These are phyloP conservation scores for Physaria fendleri DNA, from an alignment of 345 rosid genomes.

Conservation along the genomic window DNA sequence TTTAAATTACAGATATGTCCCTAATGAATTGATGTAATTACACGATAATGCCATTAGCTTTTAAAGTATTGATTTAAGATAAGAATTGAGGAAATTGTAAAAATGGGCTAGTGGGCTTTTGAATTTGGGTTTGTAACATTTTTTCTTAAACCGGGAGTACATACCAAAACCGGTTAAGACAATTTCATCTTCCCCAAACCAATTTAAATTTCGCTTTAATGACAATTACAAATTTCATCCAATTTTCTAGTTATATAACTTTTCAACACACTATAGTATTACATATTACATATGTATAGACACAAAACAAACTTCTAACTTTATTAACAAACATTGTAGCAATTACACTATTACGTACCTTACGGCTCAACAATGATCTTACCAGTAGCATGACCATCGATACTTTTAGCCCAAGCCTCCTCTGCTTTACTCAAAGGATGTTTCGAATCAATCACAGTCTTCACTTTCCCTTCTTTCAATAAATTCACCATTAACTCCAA, in stretches of 20 bases:
- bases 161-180: no score
- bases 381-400: constrained; percentile 66
- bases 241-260: no score
- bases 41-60: not conserved
- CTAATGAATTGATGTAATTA: not conserved
- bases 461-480: constrained; percentile 53
- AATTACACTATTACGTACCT: no score
- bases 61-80: no score
- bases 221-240: no score
- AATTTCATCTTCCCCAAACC: no score
- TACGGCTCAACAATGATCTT: constrained; percentile 61
- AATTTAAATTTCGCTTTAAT: no score
- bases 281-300: no score
- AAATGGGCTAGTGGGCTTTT: not conserved
- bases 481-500: constrained; percentile 40
- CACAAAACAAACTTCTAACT: no score
- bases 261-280: no score
- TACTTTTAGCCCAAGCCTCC: constrained; percentile 64
- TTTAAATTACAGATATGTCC: not conserved
- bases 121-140: not conserved
- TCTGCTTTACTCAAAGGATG: constrained; percentile 50
- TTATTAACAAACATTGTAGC: no score
- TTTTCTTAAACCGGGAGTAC: no score
- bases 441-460: constrained; percentile 51
- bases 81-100: not conserved